Conservation (phyloP, 805 yeast species). For the Starmerella bacillaris region DNA sequence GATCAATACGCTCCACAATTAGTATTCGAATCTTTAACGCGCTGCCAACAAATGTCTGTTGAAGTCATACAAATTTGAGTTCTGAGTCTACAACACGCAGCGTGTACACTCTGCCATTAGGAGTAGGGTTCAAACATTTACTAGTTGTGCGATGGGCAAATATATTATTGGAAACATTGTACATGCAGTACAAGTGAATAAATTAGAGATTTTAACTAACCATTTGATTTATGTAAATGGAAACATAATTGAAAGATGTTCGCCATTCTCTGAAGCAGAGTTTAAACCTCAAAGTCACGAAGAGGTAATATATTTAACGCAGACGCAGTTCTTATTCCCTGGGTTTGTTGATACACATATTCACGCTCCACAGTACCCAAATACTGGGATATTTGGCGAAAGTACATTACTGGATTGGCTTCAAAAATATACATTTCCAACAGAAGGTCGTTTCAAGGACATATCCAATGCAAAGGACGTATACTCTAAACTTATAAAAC, state of each 20-base stretch:
- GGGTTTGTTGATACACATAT: slow-evolving; percentile 72
- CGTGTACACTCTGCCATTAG: background rate
- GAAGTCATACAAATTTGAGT: too few relatives aligned
- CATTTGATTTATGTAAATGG: slow-evolving; percentile 48
- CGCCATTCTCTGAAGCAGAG: background rate
- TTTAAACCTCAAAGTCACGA: background rate
- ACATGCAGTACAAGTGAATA: slow-evolving; percentile 6
- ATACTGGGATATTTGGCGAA: slow-evolving; percentile 67
- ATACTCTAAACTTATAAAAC: slow-evolving; percentile 46
- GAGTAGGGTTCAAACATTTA: background rate
- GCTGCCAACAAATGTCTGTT: too few relatives aligned
- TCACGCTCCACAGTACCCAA: slow-evolving; percentile 74
- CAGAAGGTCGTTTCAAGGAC: slow-evolving; percentile 53
- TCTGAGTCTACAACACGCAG: too few relatives aligned
- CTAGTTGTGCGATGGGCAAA: background rate
- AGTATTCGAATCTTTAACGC: too few relatives aligned
- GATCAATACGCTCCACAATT: too few relatives aligned
- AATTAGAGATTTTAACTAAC: slow-evolving; percentile 35
- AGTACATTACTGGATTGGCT: slow-evolving; percentile 82
- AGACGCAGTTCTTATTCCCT: slow-evolving; percentile 46
- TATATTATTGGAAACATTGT: slow-evolving; percentile 10
- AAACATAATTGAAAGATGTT: slow-evolving; percentile 32
- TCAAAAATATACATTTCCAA: slow-evolving; percentile 68
- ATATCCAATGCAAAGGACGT: slow-evolving; percentile 38
- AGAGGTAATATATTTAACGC: background rate